These are phyloP conservation scores for Phytophthora pinifolia DNA, from an alignment of 352 stramenopile genomes.

Conservation along the genomic window DNA sequence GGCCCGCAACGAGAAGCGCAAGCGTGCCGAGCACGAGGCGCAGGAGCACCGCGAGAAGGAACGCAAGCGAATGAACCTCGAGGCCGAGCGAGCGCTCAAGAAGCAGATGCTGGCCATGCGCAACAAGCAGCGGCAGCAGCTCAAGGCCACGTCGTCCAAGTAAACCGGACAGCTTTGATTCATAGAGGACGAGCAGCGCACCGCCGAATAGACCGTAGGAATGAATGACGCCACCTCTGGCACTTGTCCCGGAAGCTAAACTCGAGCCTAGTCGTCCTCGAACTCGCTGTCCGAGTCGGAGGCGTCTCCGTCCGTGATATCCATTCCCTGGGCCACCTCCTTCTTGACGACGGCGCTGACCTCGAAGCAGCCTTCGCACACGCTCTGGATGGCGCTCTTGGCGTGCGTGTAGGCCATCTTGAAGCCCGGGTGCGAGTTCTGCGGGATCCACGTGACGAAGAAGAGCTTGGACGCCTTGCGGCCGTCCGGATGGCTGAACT, in stretches of 20 bases:
- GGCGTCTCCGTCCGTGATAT: slow-evolving; percentile 49
- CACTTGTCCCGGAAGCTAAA: neutral
- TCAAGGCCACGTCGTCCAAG: slow-evolving; percentile 35
- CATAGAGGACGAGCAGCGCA: slow-evolving; percentile 12
- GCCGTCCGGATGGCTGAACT: slow-evolving; percentile 71
- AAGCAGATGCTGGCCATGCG: slow-evolving; percentile 81
- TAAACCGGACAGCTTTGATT: slow-evolving; percentile 20
- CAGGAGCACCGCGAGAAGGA: slow-evolving; percentile 57
- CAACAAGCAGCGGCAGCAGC: slow-evolving; percentile 67
- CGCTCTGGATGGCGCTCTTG: slow-evolving; percentile 76
- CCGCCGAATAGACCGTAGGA: slow-evolving; percentile 8
- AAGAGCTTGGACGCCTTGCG: slow-evolving; percentile 89
- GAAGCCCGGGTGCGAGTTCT: slow-evolving; percentile 76
- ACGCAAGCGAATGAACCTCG: slow-evolving; percentile 63
- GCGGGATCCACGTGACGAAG: slow-evolving; percentile 87
- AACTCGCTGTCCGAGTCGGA: slow-evolving; percentile 89
- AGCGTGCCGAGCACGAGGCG: slow-evolving; percentile 65
- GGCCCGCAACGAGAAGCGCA: slow-evolving; percentile 63
- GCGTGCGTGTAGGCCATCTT: slow-evolving; percentile 91
- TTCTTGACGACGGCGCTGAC: slow-evolving; percentile 77
- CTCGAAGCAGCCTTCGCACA: slow-evolving; percentile 80
- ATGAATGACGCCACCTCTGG: slow-evolving; percentile 11
- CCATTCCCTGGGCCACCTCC: slow-evolving; percentile 69
- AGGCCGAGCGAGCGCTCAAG: slow-evolving; percentile 72
- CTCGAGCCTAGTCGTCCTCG: slow-evolving; percentile 51